These are phyloP conservation scores for Astragalus membranaceus DNA, from an alignment of 306 rosid genomes.

Conservation along the genomic window DNA sequence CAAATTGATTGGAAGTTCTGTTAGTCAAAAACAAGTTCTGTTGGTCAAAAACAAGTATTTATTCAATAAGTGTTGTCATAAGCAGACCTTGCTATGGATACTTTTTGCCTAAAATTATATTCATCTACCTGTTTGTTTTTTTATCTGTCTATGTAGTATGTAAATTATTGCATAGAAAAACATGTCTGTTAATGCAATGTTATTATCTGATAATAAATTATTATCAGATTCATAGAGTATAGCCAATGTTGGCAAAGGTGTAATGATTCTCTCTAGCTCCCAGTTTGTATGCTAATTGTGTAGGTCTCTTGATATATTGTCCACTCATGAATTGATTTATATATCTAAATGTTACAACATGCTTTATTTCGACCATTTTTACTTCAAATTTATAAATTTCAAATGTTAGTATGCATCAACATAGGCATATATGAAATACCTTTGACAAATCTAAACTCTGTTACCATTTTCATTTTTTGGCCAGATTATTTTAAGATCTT, in stretches of 20 bases:
- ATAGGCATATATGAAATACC: background rate
- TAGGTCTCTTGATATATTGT: background rate
- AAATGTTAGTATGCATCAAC: background rate
- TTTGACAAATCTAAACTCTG: background rate
- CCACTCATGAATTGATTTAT: background rate
- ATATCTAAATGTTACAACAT: background rate
- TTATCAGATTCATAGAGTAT: background rate
- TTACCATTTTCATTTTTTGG: background rate
- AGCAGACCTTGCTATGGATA: background rate
- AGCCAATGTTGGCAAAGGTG: background rate
- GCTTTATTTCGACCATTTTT: background rate
- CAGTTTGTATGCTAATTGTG: background rate
- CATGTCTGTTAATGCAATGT: background rate
- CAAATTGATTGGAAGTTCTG: constrained; percentile 1
- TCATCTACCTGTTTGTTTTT: background rate
- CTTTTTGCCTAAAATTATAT: background rate
- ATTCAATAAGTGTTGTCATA: constrained; percentile 1
- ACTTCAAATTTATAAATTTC: background rate
- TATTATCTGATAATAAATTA: no score
- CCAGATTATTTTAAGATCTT: background rate
- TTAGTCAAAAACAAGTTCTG: background rate
- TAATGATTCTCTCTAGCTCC: background rate
- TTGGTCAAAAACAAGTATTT: background rate
- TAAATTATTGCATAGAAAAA: background rate
- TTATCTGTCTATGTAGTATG: background rate